Percentiles rank a stretch among this genome's conserved stretches.
These are phyloP conservation scores for Talaromyces piceae DNA, from an alignment of 2,329 filamentous ascomycete species.

Conservation along the genomic window DNA sequence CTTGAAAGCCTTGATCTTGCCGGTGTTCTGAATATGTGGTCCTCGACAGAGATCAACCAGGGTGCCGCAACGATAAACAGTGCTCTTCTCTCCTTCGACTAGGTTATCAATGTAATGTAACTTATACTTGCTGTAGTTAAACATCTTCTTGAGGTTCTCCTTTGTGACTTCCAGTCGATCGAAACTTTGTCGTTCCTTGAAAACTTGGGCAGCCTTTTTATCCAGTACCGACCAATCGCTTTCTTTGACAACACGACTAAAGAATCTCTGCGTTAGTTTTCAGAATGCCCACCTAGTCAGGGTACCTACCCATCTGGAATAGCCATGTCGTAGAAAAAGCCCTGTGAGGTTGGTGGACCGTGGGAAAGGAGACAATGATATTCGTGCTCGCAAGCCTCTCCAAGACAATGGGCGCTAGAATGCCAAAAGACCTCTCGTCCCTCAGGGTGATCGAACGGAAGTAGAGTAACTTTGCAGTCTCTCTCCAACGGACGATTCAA, in stretches of 20 bases:
- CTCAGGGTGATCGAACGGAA: constrained; percentile 68
- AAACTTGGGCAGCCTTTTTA: constrained; percentile 68
- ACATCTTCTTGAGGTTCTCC: constrained; percentile 89
- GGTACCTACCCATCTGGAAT: constrained; percentile 54
- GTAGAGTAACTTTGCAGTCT: constrained; percentile 74
- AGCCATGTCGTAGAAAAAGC: constrained; percentile 98
- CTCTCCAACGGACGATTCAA: constrained; percentile 82
- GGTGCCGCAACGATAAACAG: constrained; percentile 88
- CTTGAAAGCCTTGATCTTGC: constrained; percentile 88
- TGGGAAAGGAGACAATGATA: constrained; percentile 91
- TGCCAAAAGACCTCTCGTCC: constrained; percentile 98
- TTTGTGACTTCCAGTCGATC: constrained; percentile 84
- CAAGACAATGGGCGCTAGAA: constrained; percentile 90
- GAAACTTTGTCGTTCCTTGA: constrained; percentile 96
- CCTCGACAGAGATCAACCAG: constrained; percentile 93
- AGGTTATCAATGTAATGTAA: constrained; percentile 94
- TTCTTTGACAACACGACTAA: constrained; percentile 57
- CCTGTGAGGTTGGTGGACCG: constrained; percentile 82
- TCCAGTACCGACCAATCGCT: constrained; percentile 81
- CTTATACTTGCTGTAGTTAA: constrained; percentile 97
- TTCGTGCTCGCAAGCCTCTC: constrained; percentile 82
- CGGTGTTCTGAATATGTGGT: constrained; percentile 88
- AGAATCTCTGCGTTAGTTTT: background rate
- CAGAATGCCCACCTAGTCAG: background rate
- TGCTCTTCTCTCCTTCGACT: constrained; percentile 85